A percentile compares a stretch with the other conserved stretches of the same genome.
These are phyloP conservation scores for Zymoseptoria crescenta DNA, from an alignment of 2,329 filamentous ascomycete species.

Conservation along the genomic window DNA sequence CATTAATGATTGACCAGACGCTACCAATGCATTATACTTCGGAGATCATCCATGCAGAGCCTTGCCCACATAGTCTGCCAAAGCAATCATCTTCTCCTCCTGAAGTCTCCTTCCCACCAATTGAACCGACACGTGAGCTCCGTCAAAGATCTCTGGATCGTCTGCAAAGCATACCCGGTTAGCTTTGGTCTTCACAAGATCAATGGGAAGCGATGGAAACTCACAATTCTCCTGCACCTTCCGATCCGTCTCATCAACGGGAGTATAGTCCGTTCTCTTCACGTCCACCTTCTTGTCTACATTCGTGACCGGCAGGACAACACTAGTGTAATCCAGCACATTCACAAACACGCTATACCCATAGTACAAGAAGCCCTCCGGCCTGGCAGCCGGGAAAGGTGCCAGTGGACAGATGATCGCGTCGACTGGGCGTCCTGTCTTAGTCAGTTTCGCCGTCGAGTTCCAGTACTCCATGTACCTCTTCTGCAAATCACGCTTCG, in stretches of 20 bases:
- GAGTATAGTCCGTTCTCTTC: conserved; percentile 28
- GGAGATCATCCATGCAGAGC: conserved; percentile 9
- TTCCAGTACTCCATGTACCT: conserved; percentile 60
- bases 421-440: conserved; percentile 44
- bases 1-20: too few relatives aligned
- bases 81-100: conserved; percentile 33
- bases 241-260: conserved; percentile 34
- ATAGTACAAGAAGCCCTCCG: conserved; percentile 39
- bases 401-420: conserved; percentile 46
- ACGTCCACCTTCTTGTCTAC: conserved; percentile 46
- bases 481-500: conserved; percentile 49
- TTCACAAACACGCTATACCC: conserved; percentile 45
- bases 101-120: conserved; percentile 30
- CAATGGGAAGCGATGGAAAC: neutral
- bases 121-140: conserved; percentile 31
- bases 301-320: conserved; percentile 49
- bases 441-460: conserved; percentile 43
- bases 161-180: too few relatives aligned
- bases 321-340: conserved; percentile 48
- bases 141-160: conserved; percentile 32
- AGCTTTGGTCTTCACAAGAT: conserved; percentile 15
- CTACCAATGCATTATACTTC: too few relatives aligned
- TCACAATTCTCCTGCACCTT: conserved; percentile 35
- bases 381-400: conserved; percentile 44
- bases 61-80: conserved; percentile 28